phyloP scores from a whole-genome alignment of 345 rosid genomes.

The Boechera divaricarpa region DNA sequence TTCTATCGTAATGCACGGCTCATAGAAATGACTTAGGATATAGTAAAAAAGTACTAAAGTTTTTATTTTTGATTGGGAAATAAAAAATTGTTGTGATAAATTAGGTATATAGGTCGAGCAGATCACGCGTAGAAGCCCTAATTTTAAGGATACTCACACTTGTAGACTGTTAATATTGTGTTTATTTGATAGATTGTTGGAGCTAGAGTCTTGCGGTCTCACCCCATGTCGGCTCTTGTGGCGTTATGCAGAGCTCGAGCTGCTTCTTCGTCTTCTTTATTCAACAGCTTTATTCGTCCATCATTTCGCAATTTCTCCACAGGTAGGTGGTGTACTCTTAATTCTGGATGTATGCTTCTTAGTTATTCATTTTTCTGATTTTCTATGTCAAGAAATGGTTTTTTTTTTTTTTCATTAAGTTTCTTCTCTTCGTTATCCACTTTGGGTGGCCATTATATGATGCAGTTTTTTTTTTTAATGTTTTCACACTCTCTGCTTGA shows the following conservation, averaged over 20 bases:
- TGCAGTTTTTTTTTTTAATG: neutral
- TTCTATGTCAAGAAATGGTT: neutral
- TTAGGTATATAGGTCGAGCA: constrained; percentile 1
- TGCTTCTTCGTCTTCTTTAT: constrained; percentile 33
- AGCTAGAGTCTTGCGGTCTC: constrained; percentile 18
- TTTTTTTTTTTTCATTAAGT: neutral
- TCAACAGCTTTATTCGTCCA: constrained; percentile 42
- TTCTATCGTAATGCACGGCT: too few relatives aligned
- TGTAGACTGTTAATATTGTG: neutral
- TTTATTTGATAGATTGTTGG: constrained; percentile 22
- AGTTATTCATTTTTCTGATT: neutral
- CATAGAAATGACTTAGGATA: neutral
- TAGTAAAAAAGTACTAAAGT: too few relatives aligned
- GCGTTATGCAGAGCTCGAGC: constrained; percentile 46
- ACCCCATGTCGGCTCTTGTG: constrained; percentile 39
- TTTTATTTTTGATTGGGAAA: constrained; percentile 10
- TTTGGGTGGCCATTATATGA: neutral
- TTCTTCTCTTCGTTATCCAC: neutral
- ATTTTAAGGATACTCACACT: neutral
- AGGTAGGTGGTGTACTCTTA: constrained; percentile 24
- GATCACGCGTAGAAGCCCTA: neutral
- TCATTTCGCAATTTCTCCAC: constrained; percentile 45
- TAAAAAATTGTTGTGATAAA: neutral
- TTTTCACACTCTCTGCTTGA: neutral
- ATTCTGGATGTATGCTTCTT: neutral